Evolutionary conservation across 495 filamentous ascomycete species (phyloP), one percentile per base, ranked within the genome.

Genomic region (Penicillium canariense): DNA sequence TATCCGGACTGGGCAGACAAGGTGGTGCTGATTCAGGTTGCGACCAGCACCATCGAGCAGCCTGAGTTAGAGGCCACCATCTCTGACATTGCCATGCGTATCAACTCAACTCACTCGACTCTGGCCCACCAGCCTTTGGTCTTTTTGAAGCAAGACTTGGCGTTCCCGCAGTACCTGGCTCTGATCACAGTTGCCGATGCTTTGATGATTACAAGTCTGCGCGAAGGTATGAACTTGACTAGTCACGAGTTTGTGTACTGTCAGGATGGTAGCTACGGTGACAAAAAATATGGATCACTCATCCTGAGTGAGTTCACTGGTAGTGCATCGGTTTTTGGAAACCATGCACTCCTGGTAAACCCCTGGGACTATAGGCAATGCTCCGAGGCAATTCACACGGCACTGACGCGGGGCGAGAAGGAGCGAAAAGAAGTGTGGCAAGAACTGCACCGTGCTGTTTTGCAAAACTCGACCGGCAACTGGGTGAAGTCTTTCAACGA

Each of bases 241-340:
- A 88, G 85, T 40, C 92, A 96, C 63, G 92, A 97, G 70, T 97
- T 89, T 65, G 81, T 96, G 26, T 91, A 88, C 58, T 96, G 91
- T 60, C 92, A 97, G 67, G 92, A 96, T 68, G 90, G 90, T n/a
- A 83, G 81, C 60, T 76, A 79, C 50, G 77, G 74, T 20, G 77
- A 84, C 48, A 89, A 89, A 70, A 91, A 87, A 64, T 85, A 91
- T 66, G 89, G 90, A 7, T 90, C 91, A 2, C 77, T 97, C 45
- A 96, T 97, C 59, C 75, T 97, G 12, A 92, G 88, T 55, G 92
- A 97, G 68, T 97, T 97, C 67, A 95, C 92, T 11, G 92, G 92
- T 32, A 94, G 89, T 61, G 85, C 91, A 8, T 87, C 88, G 1
- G 80, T 97, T 25, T 95, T 96, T 61, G 84, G 83, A 10, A 81